These are phyloP conservation scores for Starmera caribaea DNA, from an alignment of 805 yeast genomes.

Conservation along the genomic window DNA sequence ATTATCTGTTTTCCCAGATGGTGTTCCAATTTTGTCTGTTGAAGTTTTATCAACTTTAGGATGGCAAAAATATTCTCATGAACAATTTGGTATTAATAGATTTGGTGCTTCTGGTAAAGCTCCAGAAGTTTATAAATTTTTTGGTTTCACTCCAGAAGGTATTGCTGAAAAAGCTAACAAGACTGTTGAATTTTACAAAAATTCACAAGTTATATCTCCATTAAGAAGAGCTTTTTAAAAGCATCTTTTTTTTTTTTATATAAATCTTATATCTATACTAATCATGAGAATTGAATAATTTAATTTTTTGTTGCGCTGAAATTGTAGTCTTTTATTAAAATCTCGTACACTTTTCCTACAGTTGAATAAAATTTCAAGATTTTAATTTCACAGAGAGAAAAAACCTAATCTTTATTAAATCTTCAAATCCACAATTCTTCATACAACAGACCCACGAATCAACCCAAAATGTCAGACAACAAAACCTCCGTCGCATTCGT, in stretches of 20 bases:
- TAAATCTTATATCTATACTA: no score
- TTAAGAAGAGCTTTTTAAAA: conserved; percentile 67
- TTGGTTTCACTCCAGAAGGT: conserved; percentile 91
- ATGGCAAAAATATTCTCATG: conserved; percentile 94
- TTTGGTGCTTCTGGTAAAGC: conserved; percentile 97
- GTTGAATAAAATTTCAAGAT: no score
- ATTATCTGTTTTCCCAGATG: conserved; percentile 87
- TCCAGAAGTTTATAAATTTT: conserved; percentile 67
- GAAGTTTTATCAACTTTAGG: conserved; percentile 90
- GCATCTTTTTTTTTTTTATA: no score
- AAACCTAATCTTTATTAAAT: no score
- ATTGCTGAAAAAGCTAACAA: conserved; percentile 77
- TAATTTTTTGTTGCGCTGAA: neutral
- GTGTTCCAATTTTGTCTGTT: conserved; percentile 84
- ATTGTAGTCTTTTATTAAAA: neutral
- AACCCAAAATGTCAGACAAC: conserved; percentile 10
- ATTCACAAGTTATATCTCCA: conserved; percentile 62
- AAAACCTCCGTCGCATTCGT: conserved; percentile 71
- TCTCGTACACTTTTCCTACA: neutral
- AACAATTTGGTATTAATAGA: conserved; percentile 89
- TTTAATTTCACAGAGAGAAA: no score
- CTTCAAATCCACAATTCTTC: neutral
- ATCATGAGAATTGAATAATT: no score
- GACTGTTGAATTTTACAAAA: conserved; percentile 78
- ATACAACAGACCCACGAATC: no score